These are phyloP conservation scores for Exophiala bonariae DNA, from an alignment of 2,329 filamentous ascomycete species.

Conservation along the genomic window DNA sequence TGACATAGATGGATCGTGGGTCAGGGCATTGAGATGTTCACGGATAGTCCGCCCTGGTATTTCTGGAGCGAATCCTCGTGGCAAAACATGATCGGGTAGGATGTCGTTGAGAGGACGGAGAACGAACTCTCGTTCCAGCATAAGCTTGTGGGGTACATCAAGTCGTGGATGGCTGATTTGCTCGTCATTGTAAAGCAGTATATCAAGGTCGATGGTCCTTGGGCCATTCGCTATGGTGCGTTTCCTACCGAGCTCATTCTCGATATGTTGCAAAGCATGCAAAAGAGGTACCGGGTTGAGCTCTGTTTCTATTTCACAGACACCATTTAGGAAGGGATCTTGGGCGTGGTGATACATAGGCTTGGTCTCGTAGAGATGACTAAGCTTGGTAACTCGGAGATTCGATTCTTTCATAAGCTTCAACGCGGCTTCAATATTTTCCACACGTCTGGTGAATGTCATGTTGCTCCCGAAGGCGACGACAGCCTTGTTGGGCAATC, in stretches of 20 bases:
- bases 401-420: constrained; percentile 70
- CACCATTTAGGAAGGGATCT: constrained; percentile 84
- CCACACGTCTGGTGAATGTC: constrained; percentile 68
- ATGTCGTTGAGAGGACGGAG: constrained; percentile 76
- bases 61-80: constrained; percentile 8
- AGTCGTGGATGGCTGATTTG: constrained; percentile 69
- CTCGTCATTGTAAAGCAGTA: constrained; percentile 75
- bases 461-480: constrained; percentile 92
- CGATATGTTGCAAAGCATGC: constrained; percentile 79
- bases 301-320: constrained; percentile 73
- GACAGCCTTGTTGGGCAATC: constrained; percentile 58
- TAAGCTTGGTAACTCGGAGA: constrained; percentile 76
- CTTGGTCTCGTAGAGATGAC: constrained; percentile 88
- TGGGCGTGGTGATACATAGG: constrained; percentile 97
- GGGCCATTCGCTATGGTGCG: constrained; percentile 93
- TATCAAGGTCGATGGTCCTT: constrained; percentile 90
- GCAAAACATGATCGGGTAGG: constrained; percentile 17
- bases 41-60: constrained; percentile 8
- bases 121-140: constrained; percentile 91
- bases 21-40: constrained; percentile 39
- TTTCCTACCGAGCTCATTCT: constrained; percentile 72
- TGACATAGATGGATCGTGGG: constrained; percentile 35
- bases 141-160: constrained; percentile 79
- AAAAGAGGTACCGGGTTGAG: constrained; percentile 74
- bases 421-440: constrained; percentile 82